phyloP scores from a whole-genome alignment of 345 rosid species.

The Carallia pectinifolia region DNA sequence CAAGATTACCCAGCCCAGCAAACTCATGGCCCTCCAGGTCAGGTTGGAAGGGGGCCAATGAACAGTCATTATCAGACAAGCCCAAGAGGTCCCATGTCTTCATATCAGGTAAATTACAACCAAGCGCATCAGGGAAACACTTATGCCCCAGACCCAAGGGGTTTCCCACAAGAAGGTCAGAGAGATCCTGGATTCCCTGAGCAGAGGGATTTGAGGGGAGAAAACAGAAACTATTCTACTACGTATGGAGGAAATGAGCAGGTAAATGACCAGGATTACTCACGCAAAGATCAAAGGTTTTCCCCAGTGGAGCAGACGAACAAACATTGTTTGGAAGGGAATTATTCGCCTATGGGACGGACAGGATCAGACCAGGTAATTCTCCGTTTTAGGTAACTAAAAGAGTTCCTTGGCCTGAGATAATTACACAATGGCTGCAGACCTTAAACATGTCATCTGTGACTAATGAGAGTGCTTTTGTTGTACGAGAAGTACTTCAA shows the following conservation, averaged over 20 bases:
- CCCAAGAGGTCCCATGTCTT: conserved; percentile 35
- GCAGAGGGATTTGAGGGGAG: conserved; percentile 24
- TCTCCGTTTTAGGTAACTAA: conserved; percentile 4
- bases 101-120: conserved; percentile 36
- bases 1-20: conserved; percentile 9
- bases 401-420: neutral
- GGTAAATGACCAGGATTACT: conserved; percentile 30
- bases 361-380: conserved; percentile 44
- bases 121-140: conserved; percentile 44
- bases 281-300: conserved; percentile 26
- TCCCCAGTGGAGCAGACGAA: conserved; percentile 45
- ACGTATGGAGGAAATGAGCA: conserved; percentile 37
- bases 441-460: neutral
- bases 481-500: neutral
- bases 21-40: conserved; percentile 28
- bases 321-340: conserved; percentile 41
- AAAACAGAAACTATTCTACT: conserved; percentile 35
- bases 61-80: conserved; percentile 32
- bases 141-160: conserved; percentile 40
- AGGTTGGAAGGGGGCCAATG: conserved; percentile 39
- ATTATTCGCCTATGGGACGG: conserved; percentile 39
- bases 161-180: conserved; percentile 36
- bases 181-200: conserved; percentile 19
- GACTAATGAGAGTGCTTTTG: neutral
- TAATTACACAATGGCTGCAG: neutral